Evolutionary conservation across 2,329 filamentous ascomycete species (phyloP).

Genomic region (Ascochyta pisi): DNA sequence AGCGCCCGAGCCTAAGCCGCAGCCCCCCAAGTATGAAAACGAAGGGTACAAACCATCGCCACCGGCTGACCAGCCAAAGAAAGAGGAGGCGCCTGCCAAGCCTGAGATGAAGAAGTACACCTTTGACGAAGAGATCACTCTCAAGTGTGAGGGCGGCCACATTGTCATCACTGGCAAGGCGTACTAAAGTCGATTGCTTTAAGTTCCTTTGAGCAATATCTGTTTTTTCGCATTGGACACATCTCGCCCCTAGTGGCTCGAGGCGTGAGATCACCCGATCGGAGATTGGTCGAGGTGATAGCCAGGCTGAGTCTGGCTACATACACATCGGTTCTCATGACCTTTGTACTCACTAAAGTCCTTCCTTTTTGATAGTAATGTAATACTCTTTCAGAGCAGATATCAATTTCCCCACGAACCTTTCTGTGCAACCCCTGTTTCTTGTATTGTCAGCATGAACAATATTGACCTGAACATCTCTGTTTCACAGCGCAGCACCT

Average conservation of each 20-base stretch:
- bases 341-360: background rate
- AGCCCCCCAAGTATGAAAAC: background rate
- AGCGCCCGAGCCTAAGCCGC: background rate
- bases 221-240: background rate
- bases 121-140: constrained; percentile 22
- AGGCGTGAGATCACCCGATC: background rate
- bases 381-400: background rate
- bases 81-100: constrained; percentile 3
- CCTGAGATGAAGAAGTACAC: constrained; percentile 9
- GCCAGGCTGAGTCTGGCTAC: background rate
- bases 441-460: no score
- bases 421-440: no score
- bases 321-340: background rate
- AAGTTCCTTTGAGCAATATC: background rate
- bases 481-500: no score
- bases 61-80: background rate
- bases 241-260: background rate
- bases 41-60: background rate
- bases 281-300: background rate
- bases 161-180: constrained; percentile 18
- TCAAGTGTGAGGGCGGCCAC: constrained; percentile 23
- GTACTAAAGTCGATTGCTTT: background rate
- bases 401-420: background rate
- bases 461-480: no score
- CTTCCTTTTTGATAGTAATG: background rate